Evolutionary conservation across 352 stramenopile species (phyloP), one percentile per base, ranked within the genome.

Genomic region (Pythium periplocum): DNA sequence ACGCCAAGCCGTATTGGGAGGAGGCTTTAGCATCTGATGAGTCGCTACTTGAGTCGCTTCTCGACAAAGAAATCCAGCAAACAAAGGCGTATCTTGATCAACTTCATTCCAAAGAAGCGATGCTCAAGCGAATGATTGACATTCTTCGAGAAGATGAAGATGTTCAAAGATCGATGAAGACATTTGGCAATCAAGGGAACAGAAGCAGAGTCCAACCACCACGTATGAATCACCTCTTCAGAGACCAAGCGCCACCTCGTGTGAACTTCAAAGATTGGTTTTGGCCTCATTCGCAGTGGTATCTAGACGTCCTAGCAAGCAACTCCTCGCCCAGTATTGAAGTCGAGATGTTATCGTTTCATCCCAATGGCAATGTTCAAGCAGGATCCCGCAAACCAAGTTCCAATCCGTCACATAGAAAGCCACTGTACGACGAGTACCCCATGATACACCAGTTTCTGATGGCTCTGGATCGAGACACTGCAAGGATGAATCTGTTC

Each of bases 331-430:
- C 7, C 38, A 12, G 38, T 37, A 32, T 62, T 9, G 48, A 68
- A 17, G 46, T 57, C 4, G 45, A 57, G 54, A 17, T 68, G 33
- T 43, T 68, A 40, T 60, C 60, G 32, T 68, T 68, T 41, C 49
- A 48, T 2, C 40, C 53, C 6, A 59, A 53, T 32, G 51, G 50
- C 37, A 57, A 47, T 12, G 3, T 44, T 12, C 38, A 42, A 12
- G 38, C 38, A 12, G 17, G 17, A 26, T 26, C 17, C 17, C 38
- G 7, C 38, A 42, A 42, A 42, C 7, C 38, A 8, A 42, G 38
- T 8, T 12, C 38, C 12, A 12, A 8, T 8, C 38, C 7, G 38
- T 42, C 38, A 12, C 12, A 42, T 42, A 42, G 38, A 8, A 42
- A 12, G 38, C 12, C 12, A 12, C 7, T 42, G 38, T 42, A 42